Base-by-base conservation (phyloP, 345 rosid genomes). In the Corymbia maculata region DNA sequence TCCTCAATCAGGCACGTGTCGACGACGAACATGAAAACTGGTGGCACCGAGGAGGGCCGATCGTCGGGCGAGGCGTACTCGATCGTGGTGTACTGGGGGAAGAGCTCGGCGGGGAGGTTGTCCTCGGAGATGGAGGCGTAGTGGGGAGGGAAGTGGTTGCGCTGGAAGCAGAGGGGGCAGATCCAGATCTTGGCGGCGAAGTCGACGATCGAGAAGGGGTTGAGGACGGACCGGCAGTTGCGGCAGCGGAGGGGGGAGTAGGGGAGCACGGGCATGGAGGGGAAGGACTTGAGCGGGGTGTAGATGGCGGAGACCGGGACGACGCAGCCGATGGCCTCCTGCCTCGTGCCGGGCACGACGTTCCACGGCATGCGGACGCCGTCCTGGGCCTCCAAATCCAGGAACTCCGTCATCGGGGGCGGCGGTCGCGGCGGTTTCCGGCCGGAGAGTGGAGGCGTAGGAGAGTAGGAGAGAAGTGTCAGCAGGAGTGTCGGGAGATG, bases 241-340 rank as follows among this genome's bases (percentile, higher is more conserved):
- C 98, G 97, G 93, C 99, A 97, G 86, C 99, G 98, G 87, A 97
- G 99, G 30, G 99, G 99, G 87, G 96, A 80, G 92, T 97, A 95
- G 66, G 98, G 95, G 36, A 98, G 95, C 61, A 94, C 91, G 26
- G 97, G 94, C 86, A 95, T 90, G 88, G 89, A 88, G 11, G 97
- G 94, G 87, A 94, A 94, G 86, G 91, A 91, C 92, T 93, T 96
- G 90, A 96, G 91, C 15, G 98, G 98, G 82, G 97, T 94, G 93
- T 97, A 98, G 88, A 98, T 91, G 86, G 94, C 97, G 61, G 98
- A 95, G 52, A 98, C 95, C 61, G 99, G 99, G 59, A 97, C 90
- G 45, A 97, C 96, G 75, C 98, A 95, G 90, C 93, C 94, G 85
- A 90, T 86, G 3, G 97, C 92, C 88, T 96, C 96, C 85, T 92